phyloP scores from a whole-genome alignment of 805 yeast genomes.

The Pichia nakasei region DNA sequence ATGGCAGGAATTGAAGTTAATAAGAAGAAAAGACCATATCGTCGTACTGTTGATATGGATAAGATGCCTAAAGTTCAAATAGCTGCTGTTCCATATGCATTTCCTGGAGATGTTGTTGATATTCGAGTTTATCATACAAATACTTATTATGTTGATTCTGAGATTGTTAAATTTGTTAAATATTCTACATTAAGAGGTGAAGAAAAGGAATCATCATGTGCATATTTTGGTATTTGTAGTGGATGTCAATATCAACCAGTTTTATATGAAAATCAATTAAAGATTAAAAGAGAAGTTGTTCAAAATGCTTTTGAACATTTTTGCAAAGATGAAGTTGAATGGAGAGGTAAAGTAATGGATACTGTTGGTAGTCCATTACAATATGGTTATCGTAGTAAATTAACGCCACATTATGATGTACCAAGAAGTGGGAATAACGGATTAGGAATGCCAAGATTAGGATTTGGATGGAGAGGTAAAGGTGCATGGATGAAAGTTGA shows the following conservation, averaged over 20 bases:
- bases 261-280: constrained; percentile 63
- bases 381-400: constrained; percentile 77
- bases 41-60: constrained; percentile 8
- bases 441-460: constrained; percentile 52
- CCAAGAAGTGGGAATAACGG: constrained; percentile 14
- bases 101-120: constrained; percentile 75
- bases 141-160: constrained; percentile 66
- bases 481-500: constrained; percentile 39
- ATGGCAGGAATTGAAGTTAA: not conserved
- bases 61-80: constrained; percentile 36
- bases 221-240: constrained; percentile 85
- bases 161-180: constrained; percentile 40
- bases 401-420: constrained; percentile 84
- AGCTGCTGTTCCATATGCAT: constrained; percentile 75
- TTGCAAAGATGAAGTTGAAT: constrained; percentile 26
- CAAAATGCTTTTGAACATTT: constrained; percentile 73
- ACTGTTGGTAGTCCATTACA: constrained; percentile 58
- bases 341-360: constrained; percentile 35
- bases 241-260: constrained; percentile 92
- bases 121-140: constrained; percentile 72
- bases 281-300: constrained; percentile 65
- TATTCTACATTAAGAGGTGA: constrained; percentile 23
- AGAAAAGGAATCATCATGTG: constrained; percentile 36
- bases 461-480: constrained; percentile 82
- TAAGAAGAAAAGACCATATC: constrained; percentile 8